Evolutionary conservation across 306 rosid species (phyloP).

Genomic region (Prunus kanzakura): DNA sequence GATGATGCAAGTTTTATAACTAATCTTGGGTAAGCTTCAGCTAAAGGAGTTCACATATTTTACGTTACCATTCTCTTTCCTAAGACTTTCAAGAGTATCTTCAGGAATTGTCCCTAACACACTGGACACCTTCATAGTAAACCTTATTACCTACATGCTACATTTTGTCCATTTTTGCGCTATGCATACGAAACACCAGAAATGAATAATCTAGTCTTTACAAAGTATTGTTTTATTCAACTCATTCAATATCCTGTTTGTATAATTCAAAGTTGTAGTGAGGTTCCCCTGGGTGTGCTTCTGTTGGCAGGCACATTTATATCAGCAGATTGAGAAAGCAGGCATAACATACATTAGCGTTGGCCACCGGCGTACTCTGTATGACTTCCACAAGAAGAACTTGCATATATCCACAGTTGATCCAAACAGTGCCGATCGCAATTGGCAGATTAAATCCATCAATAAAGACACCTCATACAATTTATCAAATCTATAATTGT

Average conservation of each 20-base stretch:
- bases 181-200: not conserved
- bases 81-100: not conserved
- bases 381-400: conserved; percentile 49
- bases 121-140: not conserved
- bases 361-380: conserved; percentile 74
- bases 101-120: not conserved
- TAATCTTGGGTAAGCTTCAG: not conserved
- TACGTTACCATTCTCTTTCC: not conserved
- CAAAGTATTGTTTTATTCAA: not conserved
- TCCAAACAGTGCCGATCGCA: conserved; percentile 32
- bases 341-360: conserved; percentile 83
- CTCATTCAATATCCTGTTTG: not conserved
- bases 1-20: not conserved
- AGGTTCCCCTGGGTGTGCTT: not conserved
- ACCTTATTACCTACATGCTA: not conserved
- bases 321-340: conserved; percentile 57
- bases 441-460: conserved; percentile 61
- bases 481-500: conserved; percentile 14
- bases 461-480: conserved; percentile 26
- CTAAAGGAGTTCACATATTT: not conserved
- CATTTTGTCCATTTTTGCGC: not conserved
- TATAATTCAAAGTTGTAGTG: not conserved
- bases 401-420: conserved; percentile 49
- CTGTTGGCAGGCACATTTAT: conserved; percentile 67
- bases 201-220: not conserved